Evolutionary conservation across 202 grass and related monocot species (phyloP), one percentile per base, ranked within the genome.

Genomic region (Miscanthus sacchariflorus): DNA sequence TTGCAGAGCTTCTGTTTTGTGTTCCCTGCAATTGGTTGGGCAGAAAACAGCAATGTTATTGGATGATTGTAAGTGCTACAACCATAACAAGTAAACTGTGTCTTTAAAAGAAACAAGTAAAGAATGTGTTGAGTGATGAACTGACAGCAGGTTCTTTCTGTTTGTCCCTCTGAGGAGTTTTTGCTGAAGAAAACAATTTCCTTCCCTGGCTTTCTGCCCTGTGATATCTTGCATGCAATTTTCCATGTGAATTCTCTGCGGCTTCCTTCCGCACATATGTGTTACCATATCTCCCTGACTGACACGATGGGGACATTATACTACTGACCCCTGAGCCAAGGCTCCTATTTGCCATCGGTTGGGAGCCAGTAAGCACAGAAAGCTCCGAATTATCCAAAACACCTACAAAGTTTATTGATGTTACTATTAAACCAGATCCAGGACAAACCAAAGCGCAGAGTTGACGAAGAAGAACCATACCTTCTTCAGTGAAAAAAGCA

Each of bases 401-500:
- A 89, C 96, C 92, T 99, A 87, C 14, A 66, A 50, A 87, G 18
- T 81, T 72, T 23, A 83, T 18, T 2, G n/a, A 68, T 48, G 17
- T 64, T 21, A 28, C 9, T 86, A 13, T 13, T 82, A 5, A 82
- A 82, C 1, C 14, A 85, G 63, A 4, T 39, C 12, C n/a, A 38
- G 74, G 9, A 7, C 7, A 23, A 6, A 52, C 5, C 2, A 21
- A 7, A 17, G 42, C 6, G 3, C 28, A 65, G 48, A 88, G 64
- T 21, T 36, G 43, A 3, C 14, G 28, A 54, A 72, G 65, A 82
- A 59, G 48, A 7, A 36, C 1, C 4, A 15, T 79, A 95, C 96
- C 96, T 92, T 96, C 81, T 81, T 99, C 96, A 0, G 83, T 95
- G 71, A 93, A 88, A 85, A 99, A 99, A 81, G 96, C 91, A 68